A percentile compares a stretch with the other conserved stretches of the same genome.
phyloP scores from a whole-genome alignment of 2,329 filamentous ascomycete species.

The Colletotrichum lini region DNA sequence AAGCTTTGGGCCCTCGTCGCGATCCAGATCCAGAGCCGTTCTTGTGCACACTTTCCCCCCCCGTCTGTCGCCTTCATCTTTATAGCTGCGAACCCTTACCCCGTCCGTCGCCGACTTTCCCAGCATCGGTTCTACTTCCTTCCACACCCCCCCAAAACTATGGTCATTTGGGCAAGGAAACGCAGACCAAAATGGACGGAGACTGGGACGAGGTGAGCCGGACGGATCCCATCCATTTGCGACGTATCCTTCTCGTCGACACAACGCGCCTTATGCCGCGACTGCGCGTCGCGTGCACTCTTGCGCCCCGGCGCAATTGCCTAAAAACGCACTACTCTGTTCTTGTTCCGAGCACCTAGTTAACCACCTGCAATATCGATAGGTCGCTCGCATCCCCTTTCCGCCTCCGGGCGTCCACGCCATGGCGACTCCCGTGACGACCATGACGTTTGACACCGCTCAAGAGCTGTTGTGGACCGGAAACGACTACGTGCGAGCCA shows the following conservation, averaged over 20 bases:
- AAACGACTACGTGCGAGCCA: conserved; percentile 82
- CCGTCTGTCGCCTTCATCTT: background rate
- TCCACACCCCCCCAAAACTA: conserved; percentile 43
- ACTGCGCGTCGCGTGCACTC: conserved; percentile 21
- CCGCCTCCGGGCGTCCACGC: conserved; percentile 81
- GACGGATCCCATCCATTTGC: conserved; percentile 17
- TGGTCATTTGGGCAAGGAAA: conserved; percentile 55
- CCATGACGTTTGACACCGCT: conserved; percentile 88
- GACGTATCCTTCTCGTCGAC: background rate
- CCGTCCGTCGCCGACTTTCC: conserved; percentile 14
- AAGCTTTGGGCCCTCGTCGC: conserved; percentile 31
- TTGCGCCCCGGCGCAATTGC: conserved; percentile 42
- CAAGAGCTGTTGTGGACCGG: conserved; percentile 95
- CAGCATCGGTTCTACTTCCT: conserved; percentile 1
- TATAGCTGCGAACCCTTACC: background rate
- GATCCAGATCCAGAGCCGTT: conserved; percentile 7
- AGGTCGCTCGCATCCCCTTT: conserved; percentile 87
- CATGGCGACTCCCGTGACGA: conserved; percentile 79
- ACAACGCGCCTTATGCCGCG: background rate
- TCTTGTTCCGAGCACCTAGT: conserved; percentile 22
- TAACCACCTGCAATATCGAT: conserved; percentile 32
- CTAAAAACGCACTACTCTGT: conserved; percentile 24
- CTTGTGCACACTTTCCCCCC: conserved; percentile 7
- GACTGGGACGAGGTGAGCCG: conserved; percentile 77
- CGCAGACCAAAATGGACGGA: conserved; percentile 70